Conservation (phyloP, 2,329 filamentous ascomycete genomes). For the Diaporthe sp. region DNA sequence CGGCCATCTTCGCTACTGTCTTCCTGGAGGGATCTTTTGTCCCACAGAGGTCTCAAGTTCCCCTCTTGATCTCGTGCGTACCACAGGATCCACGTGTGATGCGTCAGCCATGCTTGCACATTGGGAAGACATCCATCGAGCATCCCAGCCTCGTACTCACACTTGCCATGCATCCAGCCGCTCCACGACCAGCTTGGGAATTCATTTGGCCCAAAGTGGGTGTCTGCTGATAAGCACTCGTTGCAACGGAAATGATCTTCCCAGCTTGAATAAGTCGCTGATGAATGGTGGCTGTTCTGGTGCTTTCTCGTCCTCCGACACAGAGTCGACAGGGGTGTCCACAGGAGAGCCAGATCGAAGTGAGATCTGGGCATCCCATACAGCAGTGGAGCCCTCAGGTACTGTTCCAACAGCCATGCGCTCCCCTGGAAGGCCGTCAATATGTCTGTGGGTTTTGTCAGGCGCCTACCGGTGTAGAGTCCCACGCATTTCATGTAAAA, state of each 20-base stretch:
- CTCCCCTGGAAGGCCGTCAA: conserved; percentile 53
- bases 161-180: conserved; percentile 46
- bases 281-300: neutral
- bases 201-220: conserved; percentile 2
- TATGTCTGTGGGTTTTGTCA: conserved; percentile 48
- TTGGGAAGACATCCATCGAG: conserved; percentile 47
- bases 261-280: neutral
- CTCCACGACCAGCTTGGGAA: conserved; percentile 55
- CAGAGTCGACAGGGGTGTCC: conserved; percentile 43
- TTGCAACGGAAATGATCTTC: neutral
- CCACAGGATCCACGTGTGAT: too few species aligned
- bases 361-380: conserved; percentile 51
- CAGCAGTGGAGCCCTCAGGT: conserved; percentile 45
- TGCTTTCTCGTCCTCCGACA: neutral
- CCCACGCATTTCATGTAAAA: conserved; percentile 50
- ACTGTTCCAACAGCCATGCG: conserved; percentile 44
- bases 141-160: conserved; percentile 35
- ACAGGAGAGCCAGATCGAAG: conserved; percentile 53
- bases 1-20: too few species aligned
- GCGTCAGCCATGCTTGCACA: conserved; percentile 50
- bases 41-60: too few species aligned
- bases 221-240: neutral
- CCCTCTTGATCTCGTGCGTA: too few species aligned
- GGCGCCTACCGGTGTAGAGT: conserved; percentile 48
- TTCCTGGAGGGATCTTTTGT: too few species aligned